Conservation (phyloP, 225 moss, liverwort and hornwort species). For the Pleurozium schreberi region DNA sequence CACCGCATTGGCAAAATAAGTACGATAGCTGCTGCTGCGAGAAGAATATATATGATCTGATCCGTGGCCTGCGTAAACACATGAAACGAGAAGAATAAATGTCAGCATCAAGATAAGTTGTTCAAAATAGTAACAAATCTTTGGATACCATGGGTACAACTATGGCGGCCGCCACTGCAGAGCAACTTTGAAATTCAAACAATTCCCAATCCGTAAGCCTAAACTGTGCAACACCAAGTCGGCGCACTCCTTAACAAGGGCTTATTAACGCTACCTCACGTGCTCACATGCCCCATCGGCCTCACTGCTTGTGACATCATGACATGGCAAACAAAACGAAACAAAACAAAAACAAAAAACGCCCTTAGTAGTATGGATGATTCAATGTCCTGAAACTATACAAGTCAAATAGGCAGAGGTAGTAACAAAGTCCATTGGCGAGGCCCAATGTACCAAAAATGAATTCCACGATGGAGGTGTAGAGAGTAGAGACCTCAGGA, state of each 20-base stretch:
- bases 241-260: neutral
- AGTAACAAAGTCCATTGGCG: neutral
- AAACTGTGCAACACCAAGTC: neutral
- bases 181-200: neutral
- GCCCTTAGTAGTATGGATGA: neutral
- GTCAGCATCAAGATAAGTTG: neutral
- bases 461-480: neutral
- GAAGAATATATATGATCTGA: slow-evolving; percentile 38
- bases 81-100: neutral
- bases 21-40: slow-evolving; percentile 26
- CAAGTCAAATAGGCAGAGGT: neutral
- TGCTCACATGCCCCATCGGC: neutral
- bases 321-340: neutral
- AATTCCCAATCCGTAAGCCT: neutral
- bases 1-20: slow-evolving; percentile 50
- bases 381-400: neutral
- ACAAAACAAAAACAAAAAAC: neutral
- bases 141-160: neutral
- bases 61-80: slow-evolving; percentile 41
- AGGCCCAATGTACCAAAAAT: neutral
- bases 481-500: slow-evolving; percentile 37
- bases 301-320: neutral
- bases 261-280: neutral
- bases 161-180: neutral
- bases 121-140: neutral